Evolutionary conservation across 1,284 basidiomycete species (phyloP).

Genomic region (Cryptococcus sp.): DNA sequence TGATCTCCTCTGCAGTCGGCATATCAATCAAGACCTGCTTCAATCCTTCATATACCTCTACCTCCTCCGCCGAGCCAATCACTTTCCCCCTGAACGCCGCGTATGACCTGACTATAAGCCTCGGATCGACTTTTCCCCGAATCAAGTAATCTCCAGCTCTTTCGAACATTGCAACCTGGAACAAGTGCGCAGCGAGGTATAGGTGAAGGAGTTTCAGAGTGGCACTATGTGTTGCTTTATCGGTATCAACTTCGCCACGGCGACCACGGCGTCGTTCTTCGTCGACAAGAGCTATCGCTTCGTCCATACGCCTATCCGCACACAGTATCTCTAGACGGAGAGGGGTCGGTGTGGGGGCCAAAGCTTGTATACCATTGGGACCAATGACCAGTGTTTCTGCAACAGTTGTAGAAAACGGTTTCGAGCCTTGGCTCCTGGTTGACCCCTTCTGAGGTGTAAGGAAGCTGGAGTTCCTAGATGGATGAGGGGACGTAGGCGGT

Average conservation of each 20-base stretch:
- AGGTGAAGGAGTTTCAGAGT: constrained; percentile 44
- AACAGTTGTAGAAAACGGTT: constrained; percentile 41
- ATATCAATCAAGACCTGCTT: constrained; percentile 36
- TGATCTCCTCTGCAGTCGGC: constrained; percentile 49
- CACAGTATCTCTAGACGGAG: constrained; percentile 49
- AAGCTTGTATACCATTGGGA: constrained; percentile 46
- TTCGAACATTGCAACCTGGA: constrained; percentile 51
- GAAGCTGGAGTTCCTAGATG: no score
- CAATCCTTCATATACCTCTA: constrained; percentile 51
- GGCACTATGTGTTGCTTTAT: constrained; percentile 47
- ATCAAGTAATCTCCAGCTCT: constrained; percentile 51
- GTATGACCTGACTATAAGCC: constrained; percentile 54
- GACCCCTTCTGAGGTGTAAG: constrained; percentile 25
- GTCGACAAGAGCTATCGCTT: constrained; percentile 50
- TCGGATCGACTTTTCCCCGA: constrained; percentile 48
- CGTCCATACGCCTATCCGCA: constrained; percentile 45
- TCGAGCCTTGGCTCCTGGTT: constrained; percentile 23
- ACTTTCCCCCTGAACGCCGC: constrained; percentile 45
- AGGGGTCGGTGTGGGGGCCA: constrained; percentile 49
- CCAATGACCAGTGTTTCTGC: constrained; percentile 52
- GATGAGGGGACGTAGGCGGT: constrained; percentile 35
- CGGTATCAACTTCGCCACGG: constrained; percentile 44
- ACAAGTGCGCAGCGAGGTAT: constrained; percentile 49
- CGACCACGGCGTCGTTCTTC: constrained; percentile 45
- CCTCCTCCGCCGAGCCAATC: constrained; percentile 47